Evolutionary conservation across 148 eudicot species (phyloP).

Genomic region (Simmondsia chinensis): DNA sequence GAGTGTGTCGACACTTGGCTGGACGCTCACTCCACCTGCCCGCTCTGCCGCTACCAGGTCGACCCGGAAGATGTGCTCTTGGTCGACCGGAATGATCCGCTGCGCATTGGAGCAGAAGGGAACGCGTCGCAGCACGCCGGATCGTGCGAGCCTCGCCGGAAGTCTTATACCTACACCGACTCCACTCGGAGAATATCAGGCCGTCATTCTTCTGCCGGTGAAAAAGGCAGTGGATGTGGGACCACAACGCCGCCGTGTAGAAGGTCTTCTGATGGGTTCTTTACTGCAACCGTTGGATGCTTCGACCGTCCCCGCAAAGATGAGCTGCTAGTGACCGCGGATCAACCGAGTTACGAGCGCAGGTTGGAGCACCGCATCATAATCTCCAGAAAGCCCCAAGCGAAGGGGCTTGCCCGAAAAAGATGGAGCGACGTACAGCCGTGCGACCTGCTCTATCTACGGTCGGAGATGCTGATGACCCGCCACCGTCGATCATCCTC

Average conservation of each 20-base stretch:
- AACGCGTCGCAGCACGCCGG: neutral
- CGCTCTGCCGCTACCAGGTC: slow-evolving; percentile 70
- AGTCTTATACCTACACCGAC: slow-evolving; percentile 4
- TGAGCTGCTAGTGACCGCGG: slow-evolving; percentile 25
- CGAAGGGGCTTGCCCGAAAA: slow-evolving; percentile 11
- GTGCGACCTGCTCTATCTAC: slow-evolving; percentile 46
- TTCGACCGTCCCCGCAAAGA: slow-evolving; percentile 31
- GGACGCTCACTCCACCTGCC: slow-evolving; percentile 83
- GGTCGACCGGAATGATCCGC: no score
- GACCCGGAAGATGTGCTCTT: slow-evolving; percentile 69
- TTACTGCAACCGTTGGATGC: slow-evolving; percentile 16
- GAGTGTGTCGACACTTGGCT: slow-evolving; percentile 95
- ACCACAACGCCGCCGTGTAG: slow-evolving; percentile 12
- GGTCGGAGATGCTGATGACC: slow-evolving; percentile 53
- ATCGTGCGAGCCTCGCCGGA: neutral
- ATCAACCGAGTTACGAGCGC: slow-evolving; percentile 5
- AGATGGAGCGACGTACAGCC: slow-evolving; percentile 79
- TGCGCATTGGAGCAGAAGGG: no score
- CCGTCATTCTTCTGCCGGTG: slow-evolving; percentile 62
- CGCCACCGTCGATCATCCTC: slow-evolving; percentile 30
- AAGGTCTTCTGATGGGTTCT: slow-evolving; percentile 31
- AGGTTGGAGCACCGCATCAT: slow-evolving; percentile 47
- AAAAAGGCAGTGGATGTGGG: slow-evolving; percentile 11
- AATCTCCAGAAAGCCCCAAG: slow-evolving; percentile 7
- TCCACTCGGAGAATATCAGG: slow-evolving; percentile 40